Evolutionary conservation across 441 rosid species (phyloP), one percentile per base, ranked within the genome.

Genomic region (Bocquillonia castaneifolia): DNA sequence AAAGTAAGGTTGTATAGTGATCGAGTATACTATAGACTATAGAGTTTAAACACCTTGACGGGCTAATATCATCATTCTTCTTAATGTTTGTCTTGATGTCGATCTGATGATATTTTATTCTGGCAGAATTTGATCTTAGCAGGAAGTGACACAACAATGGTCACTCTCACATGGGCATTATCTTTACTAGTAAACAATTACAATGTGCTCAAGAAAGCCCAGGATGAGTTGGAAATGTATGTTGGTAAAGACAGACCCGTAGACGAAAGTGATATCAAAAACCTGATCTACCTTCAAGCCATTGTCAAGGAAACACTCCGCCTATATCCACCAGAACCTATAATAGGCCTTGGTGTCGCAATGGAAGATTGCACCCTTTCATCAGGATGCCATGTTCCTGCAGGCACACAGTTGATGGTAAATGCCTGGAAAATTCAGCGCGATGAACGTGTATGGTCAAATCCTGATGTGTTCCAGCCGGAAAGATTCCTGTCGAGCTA

Each of bases 301-400:
- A 77, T 83, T 22, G 20, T 84, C 28, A 87, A 87, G 61, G 89
- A 84, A 68, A 68, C 90, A 1, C 34, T 82, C 4, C 76, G 88
- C 15, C 22, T 87, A 18, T 82, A 82, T 69, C 88, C 87, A n/a
- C 74, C 88, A 1, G 82, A 56, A 18, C 88, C 83, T 0, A 77
- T 84, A 1, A 48, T 76, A 31, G 58, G 77, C 1, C 83, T 80
- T 0, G 81, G 77, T 10, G 83, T 84, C 44, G 76, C 78, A 25
- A 68, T 68, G 55, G 79, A 76, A 56, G 91, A 83, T 28, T 87
- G 92, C 66, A 77, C 20, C 40, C 4, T 36, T 0, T n/a, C 87
- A 26, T 68, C 65, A 0, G 88, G 83, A 29, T 80, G 82, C 67
- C 63, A 73, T 20, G 73, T 89, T 9, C 56, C 80, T 0, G 40